Conservation (phyloP, 805 yeast genomes). For the Hanseniaspora hatyaiensis region DNA sequence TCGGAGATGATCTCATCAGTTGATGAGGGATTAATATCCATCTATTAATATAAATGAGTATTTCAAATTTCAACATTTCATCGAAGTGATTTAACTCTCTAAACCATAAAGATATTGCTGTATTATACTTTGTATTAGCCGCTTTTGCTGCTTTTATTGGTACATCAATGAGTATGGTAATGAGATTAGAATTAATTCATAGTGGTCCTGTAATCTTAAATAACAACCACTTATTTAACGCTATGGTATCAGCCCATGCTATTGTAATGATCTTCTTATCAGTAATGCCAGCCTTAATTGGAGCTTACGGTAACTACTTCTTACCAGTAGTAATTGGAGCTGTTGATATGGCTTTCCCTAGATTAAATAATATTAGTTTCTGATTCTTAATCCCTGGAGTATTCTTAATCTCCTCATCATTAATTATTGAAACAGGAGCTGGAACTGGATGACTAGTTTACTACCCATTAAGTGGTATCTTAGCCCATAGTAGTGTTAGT, state of each 20-base stretch:
- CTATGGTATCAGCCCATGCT: constrained; percentile 23
- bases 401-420: constrained; percentile 19
- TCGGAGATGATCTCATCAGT: too few relatives aligned
- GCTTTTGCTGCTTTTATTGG: constrained; percentile 24
- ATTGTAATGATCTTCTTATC: constrained; percentile 24
- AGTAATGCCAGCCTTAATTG: constrained; percentile 23
- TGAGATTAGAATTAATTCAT: constrained; percentile 25
- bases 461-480: constrained; percentile 18
- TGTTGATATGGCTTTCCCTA: constrained; percentile 21
- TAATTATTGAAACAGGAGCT: constrained; percentile 19
- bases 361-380: constrained; percentile 21
- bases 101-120: constrained; percentile 26
- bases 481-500: constrained; percentile 17
- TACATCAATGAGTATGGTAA: constrained; percentile 23
- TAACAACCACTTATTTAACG: constrained; percentile 24
- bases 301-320: constrained; percentile 19
- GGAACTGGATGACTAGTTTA: constrained; percentile 19
- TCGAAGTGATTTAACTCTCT: too few relatives aligned
- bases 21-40: too few relatives aligned
- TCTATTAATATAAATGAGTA: too few relatives aligned
- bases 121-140: constrained; percentile 24
- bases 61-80: too few relatives aligned
- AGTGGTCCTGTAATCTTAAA: constrained; percentile 22
- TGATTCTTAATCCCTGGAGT: constrained; percentile 22
- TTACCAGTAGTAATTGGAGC: constrained; percentile 24